Conservation (phyloP, 495 filamentous ascomycete species). For the Usnea hakonensis region DNA sequence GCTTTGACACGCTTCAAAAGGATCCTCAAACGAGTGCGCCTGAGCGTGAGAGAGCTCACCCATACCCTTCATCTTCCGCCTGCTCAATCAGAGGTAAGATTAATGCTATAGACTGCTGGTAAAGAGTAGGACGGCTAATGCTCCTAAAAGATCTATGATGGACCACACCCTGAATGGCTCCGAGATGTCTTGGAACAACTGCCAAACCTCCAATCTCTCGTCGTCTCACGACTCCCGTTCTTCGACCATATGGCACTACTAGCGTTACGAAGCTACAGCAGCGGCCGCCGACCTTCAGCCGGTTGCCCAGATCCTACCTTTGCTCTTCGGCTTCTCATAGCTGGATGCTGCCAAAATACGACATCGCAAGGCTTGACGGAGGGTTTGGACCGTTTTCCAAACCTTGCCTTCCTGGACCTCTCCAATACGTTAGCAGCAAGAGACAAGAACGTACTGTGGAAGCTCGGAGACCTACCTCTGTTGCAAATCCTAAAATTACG, state of each 20-base stretch:
- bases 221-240: constrained; percentile 54
- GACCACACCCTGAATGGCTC: constrained; percentile 54
- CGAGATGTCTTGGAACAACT: constrained; percentile 53
- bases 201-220: constrained; percentile 52
- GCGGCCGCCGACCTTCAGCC: constrained; percentile 11
- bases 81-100: constrained; percentile 45
- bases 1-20: constrained; percentile 57
- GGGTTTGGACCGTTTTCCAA: constrained; percentile 45
- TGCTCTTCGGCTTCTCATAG: constrained; percentile 47
- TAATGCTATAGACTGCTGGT: not conserved
- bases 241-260: constrained; percentile 57
- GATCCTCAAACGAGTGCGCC: constrained; percentile 47
- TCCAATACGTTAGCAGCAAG: constrained; percentile 51
- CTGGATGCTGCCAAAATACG: constrained; percentile 50
- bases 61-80: constrained; percentile 63
- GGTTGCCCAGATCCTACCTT: constrained; percentile 22
- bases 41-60: constrained; percentile 47
- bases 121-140: not conserved
- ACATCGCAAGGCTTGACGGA: constrained; percentile 47
- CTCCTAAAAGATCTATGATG: constrained; percentile 44
- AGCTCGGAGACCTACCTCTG: constrained; percentile 36
- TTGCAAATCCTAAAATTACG: constrained; percentile 54
- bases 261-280: constrained; percentile 33
- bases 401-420: constrained; percentile 52
- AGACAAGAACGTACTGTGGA: constrained; percentile 43